These are phyloP conservation scores for Butyriboletus loyo DNA, from an alignment of 768 basidiomycete genomes.

Conservation along the genomic window DNA sequence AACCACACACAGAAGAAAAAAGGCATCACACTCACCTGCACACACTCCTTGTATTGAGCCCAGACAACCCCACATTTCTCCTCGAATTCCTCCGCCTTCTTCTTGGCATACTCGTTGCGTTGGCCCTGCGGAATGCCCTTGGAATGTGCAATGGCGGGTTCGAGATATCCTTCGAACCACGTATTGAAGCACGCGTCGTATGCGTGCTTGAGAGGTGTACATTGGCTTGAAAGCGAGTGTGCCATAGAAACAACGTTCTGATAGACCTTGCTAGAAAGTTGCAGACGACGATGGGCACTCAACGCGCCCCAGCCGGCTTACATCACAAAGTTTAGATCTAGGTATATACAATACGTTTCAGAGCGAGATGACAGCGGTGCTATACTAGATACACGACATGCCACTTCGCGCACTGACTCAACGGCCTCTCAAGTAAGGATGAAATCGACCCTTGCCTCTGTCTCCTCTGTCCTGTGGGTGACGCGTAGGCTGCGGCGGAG, in stretches of 20 bases:
- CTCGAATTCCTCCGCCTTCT: conserved; percentile 88
- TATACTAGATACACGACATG: conserved; percentile 13
- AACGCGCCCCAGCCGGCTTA: conserved; percentile 10
- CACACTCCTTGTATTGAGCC: conserved; percentile 74
- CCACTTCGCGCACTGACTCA: conserved; percentile 8
- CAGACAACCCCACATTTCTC: conserved; percentile 80
- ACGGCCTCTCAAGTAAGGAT: conserved; percentile 26
- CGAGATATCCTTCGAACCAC: conserved; percentile 97
- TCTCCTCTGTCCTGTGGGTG: conserved; percentile 17
- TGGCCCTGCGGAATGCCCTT: conserved; percentile 40
- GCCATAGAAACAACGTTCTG: conserved; percentile 48
- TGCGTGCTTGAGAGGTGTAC: conserved; percentile 83
- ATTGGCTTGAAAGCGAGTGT: conserved; percentile 75
- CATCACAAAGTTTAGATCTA: conserved; percentile 11
- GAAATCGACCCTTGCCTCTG: conserved; percentile 25
- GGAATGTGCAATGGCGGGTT: conserved; percentile 59
- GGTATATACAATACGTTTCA: conserved; percentile 2
- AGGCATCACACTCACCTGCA: conserved; percentile 58
- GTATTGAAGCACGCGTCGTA: conserved; percentile 97
- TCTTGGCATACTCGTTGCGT: conserved; percentile 60
- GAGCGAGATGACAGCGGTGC: background rate
- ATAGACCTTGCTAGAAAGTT: background rate
- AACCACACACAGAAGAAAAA: background rate
- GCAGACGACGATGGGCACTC: background rate
- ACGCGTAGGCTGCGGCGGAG: conserved; percentile 8